A percentile compares a stretch with the other conserved stretches of the same genome.
Conservation (phyloP, 371 early-diverging fungal species). For the Neoconidiobolus thromboides region DNA sequence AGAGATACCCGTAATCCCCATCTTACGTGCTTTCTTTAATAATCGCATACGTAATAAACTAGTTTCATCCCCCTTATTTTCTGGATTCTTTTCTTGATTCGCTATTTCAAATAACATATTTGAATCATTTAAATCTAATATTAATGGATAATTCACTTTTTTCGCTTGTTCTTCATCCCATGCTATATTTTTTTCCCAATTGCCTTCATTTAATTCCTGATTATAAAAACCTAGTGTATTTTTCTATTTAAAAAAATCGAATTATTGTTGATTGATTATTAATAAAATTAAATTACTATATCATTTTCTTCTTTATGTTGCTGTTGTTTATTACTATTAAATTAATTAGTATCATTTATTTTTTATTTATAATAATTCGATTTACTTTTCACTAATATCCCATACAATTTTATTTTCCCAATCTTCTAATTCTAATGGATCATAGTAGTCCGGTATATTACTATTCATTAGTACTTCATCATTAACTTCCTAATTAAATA, state of each 20-base stretch:
- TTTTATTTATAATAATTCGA: neutral
- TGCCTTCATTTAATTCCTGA: slow-evolving; percentile 33
- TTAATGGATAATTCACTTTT: slow-evolving; percentile 33
- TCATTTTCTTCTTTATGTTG: neutral
- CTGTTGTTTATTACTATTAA: too few relatives aligned
- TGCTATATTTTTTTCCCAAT: slow-evolving; percentile 45
- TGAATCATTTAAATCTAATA: slow-evolving; percentile 51
- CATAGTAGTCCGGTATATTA: slow-evolving; percentile 19
- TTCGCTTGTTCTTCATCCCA: slow-evolving; percentile 51
- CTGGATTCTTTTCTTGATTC: slow-evolving; percentile 16
- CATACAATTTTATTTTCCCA: slow-evolving; percentile 79
- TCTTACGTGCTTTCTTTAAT: neutral
- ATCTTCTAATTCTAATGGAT: slow-evolving; percentile 41
- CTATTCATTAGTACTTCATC: neutral
- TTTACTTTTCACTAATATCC: slow-evolving; percentile 27
- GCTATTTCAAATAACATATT: slow-evolving; percentile 51
- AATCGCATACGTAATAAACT: neutral
- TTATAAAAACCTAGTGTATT: slow-evolving; percentile 20
- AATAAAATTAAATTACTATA: neutral
- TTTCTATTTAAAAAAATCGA: neutral
- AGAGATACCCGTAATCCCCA: slow-evolving; percentile 18
- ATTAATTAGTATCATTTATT: too few relatives aligned
- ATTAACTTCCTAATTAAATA: too few relatives aligned
- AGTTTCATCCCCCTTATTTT: neutral
- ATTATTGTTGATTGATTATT: neutral